phyloP scores from a whole-genome alignment of 2,329 filamentous ascomycete genomes.

The Aspergillus luchuensis region DNA sequence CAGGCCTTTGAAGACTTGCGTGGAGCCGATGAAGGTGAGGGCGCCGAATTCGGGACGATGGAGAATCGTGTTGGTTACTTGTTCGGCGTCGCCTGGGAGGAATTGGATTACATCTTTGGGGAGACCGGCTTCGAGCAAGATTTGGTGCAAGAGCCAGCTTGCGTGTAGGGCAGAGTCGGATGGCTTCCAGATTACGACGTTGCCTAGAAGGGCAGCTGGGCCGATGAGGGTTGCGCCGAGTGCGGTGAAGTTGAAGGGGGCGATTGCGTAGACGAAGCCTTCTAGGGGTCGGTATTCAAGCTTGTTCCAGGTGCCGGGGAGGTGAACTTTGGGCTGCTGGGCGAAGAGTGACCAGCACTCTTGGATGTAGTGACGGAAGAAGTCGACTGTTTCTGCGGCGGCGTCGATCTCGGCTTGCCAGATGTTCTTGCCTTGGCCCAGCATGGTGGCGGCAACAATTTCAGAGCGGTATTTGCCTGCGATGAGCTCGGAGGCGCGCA shows the following conservation, averaged over 20 bases:
- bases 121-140: slow-evolving; percentile 85
- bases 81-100: slow-evolving; percentile 80
- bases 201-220: slow-evolving; percentile 83
- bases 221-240: slow-evolving; percentile 86
- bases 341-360: slow-evolving; percentile 88
- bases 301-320: slow-evolving; percentile 54
- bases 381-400: slow-evolving; percentile 87
- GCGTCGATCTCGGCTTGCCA: slow-evolving; percentile 99
- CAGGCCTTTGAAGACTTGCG: slow-evolving; percentile 81
- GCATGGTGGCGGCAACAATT: slow-evolving; percentile 91
- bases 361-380: slow-evolving; percentile 85
- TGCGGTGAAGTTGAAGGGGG: slow-evolving; percentile 95
- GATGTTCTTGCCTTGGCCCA: slow-evolving; percentile 95
- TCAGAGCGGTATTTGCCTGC: slow-evolving; percentile 91
- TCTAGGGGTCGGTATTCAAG: slow-evolving; percentile 89
- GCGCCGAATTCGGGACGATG: slow-evolving; percentile 78
- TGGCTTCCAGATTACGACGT: slow-evolving; percentile 95
- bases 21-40: slow-evolving; percentile 91
- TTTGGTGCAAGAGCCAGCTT: slow-evolving; percentile 86
- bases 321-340: slow-evolving; percentile 77
- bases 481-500: slow-evolving; percentile 91
- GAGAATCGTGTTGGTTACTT: slow-evolving; percentile 76
- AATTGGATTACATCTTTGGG: slow-evolving; percentile 90
- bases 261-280: slow-evolving; percentile 91
- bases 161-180: slow-evolving; percentile 81